These are phyloP conservation scores for Hymenoscyphus occultus DNA, from an alignment of 2,329 filamentous ascomycete species.

Conservation along the genomic window DNA sequence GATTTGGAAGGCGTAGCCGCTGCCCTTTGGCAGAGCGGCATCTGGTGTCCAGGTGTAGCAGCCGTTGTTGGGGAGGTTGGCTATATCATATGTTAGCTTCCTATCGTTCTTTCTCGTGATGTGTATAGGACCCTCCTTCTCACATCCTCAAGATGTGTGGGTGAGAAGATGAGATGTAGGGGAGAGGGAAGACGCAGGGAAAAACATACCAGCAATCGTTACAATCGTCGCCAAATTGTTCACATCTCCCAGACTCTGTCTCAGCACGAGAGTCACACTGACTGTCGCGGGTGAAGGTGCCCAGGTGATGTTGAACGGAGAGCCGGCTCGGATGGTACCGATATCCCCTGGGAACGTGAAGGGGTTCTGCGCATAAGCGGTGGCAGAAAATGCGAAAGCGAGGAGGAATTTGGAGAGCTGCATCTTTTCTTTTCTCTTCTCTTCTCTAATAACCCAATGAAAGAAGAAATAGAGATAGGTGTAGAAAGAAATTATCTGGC, in stretches of 20 bases:
- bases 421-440: conserved; percentile 18
- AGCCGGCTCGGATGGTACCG: conserved; percentile 22
- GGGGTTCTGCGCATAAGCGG: conserved; percentile 21
- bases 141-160: too few species aligned
- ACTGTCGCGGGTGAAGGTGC: conserved; percentile 21
- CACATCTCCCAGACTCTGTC: conserved; percentile 16
- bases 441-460: too few species aligned
- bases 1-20: conserved; percentile 30
- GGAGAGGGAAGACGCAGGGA: background rate
- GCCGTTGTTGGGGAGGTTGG: conserved; percentile 24
- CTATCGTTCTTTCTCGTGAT: too few species aligned
- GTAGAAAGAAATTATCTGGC: too few species aligned
- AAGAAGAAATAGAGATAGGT: too few species aligned
- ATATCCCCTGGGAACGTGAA: conserved; percentile 26
- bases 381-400: conserved; percentile 15
- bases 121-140: too few species aligned
- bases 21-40: conserved; percentile 19
- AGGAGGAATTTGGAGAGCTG: conserved; percentile 22
- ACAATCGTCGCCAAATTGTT: conserved; percentile 18
- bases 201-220: conserved; percentile 29
- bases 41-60: conserved; percentile 29
- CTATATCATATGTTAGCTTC: conserved; percentile 6
- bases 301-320: conserved; percentile 32
- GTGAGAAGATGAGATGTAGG: too few species aligned
- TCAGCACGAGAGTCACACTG: conserved; percentile 24